Percentiles rank a stretch among this genome's conserved stretches.
Conservation (phyloP, 345 rosid genomes). For the Corchorus capsularis region DNA sequence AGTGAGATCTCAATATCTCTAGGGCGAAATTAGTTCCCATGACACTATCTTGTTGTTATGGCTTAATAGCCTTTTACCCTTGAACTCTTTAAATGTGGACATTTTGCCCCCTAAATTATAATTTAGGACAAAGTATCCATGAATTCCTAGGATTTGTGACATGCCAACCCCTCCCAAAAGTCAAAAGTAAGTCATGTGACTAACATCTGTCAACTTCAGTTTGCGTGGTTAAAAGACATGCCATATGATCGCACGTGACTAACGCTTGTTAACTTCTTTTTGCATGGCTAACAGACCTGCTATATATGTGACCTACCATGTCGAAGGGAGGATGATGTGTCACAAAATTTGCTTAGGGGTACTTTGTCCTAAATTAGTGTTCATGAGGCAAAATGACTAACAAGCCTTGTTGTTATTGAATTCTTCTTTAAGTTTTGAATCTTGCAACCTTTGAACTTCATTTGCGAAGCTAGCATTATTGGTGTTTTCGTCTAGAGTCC, state of each 20-base stretch:
- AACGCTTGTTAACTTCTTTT: too few species aligned
- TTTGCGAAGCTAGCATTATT: not conserved
- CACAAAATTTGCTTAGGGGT: not conserved
- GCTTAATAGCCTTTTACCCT: not conserved
- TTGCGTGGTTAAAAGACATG: too few species aligned
- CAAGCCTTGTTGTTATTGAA: not conserved
- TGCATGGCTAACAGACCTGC: too few species aligned
- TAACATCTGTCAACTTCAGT: too few species aligned
- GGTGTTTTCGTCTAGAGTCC: not conserved
- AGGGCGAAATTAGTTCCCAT: not conserved
- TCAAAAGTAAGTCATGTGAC: too few species aligned
- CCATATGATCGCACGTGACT: too few species aligned
- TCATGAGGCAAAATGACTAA: too few species aligned
- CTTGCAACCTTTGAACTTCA: not conserved
- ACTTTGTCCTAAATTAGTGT: not conserved
- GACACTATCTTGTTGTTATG: not conserved
- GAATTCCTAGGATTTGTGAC: too few species aligned
- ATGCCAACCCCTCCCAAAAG: too few species aligned
- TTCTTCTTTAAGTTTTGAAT: not conserved
- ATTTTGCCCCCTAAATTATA: not conserved
- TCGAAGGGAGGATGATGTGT: too few species aligned
- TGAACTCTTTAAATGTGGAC: not conserved
- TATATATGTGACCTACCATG: too few species aligned
- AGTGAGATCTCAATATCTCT: slow-evolving; percentile 48
- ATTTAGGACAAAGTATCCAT: too few species aligned